These are phyloP conservation scores for Trichoderma citrinoviride DNA, from an alignment of 2,329 filamentous ascomycete genomes.

Conservation along the genomic window DNA sequence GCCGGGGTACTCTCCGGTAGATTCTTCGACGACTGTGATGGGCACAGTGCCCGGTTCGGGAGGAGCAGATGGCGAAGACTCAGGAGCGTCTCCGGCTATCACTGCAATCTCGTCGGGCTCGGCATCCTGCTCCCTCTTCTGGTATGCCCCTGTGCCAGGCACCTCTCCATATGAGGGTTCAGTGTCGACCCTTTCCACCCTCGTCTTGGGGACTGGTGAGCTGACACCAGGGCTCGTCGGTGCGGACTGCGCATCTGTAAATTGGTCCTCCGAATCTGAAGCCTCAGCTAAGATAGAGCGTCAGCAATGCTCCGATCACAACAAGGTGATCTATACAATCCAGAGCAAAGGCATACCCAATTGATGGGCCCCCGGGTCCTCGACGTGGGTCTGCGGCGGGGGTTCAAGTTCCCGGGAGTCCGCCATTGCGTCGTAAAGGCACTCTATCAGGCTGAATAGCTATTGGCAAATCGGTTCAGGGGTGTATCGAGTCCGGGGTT, in stretches of 20 bases:
- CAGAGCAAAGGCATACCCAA: conserved; percentile 43
- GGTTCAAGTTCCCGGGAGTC: conserved; percentile 34
- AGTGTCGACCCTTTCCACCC: conserved; percentile 58
- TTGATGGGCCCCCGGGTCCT: conserved; percentile 60
- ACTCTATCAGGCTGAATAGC: not conserved
- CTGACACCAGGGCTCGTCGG: conserved; percentile 42
- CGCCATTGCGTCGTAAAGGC: conserved; percentile 29
- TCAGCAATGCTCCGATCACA: conserved; percentile 27
- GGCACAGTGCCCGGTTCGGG: conserved; percentile 38
- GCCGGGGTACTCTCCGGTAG: conserved; percentile 41
- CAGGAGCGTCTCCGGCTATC: conserved; percentile 32
- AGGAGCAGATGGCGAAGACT: conserved; percentile 27
- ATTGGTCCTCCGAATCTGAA: conserved; percentile 68
- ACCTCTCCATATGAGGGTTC: conserved; percentile 55
- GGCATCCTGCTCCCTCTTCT: conserved; percentile 55
- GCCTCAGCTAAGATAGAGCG: conserved; percentile 40
- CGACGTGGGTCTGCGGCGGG: conserved; percentile 35
- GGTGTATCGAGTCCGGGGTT: not conserved
- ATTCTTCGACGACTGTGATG: conserved; percentile 54
- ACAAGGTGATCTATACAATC: not conserved
- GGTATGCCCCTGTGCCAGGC: conserved; percentile 58
- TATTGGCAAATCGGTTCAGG: not conserved
- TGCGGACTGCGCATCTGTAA: conserved; percentile 62
- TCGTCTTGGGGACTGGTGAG: conserved; percentile 57
- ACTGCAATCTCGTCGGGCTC: conserved; percentile 60